Evolutionary conservation across 2,329 filamentous ascomycete species (phyloP), one percentile per base, ranked within the genome.

Genomic region (Magnaporthiopsis incrustans): DNA sequence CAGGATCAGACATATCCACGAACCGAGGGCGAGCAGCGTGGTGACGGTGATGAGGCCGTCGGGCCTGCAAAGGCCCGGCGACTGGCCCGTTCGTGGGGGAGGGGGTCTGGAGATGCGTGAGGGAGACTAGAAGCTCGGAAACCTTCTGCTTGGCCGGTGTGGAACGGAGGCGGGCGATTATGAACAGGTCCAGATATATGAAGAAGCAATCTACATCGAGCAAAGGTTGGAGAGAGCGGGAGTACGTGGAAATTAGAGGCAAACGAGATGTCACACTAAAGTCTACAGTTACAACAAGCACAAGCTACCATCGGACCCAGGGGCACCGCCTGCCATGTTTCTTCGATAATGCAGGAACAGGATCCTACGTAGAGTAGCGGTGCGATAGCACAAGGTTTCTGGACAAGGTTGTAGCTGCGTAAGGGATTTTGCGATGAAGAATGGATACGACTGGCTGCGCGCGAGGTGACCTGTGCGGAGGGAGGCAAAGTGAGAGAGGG

Each of bases 1-100:
- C 2, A 70, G 56, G n/a, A 69, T 44, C n/a, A 70, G 58, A 53
- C 68, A 68, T 56, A 68, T 64, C 69, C 68, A 70, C 2, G 68
- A 67, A 1, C 27, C 63, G 7, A 70, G 61, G 3, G 69, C 69
- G 50, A 70, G 65, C 4, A 58, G 44, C 30, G 25, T 50, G 30
- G 61, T 50, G 8, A 50, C 12, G 22, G 61, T 32, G 44, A 65
- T 65, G 22, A 65, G 50, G 18, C 18, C 61, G 33, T 65, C 11
- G 11, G 33, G 11, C 33, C 14, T 35, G 33, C 33, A 35, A 4
- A 30, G 30, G 33, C 33, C 33, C 33, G 38, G 18, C 4, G 38
- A 6, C 15, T 4, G 38, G 38, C 30, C 38, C 15, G 38, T 22
- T 18, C 15, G 15, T 50, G 15, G 38, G 6, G 38, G 4, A 5